These are phyloP conservation scores for Silene uniflora DNA, from an alignment of 148 eudicot genomes.

Conservation along the genomic window DNA sequence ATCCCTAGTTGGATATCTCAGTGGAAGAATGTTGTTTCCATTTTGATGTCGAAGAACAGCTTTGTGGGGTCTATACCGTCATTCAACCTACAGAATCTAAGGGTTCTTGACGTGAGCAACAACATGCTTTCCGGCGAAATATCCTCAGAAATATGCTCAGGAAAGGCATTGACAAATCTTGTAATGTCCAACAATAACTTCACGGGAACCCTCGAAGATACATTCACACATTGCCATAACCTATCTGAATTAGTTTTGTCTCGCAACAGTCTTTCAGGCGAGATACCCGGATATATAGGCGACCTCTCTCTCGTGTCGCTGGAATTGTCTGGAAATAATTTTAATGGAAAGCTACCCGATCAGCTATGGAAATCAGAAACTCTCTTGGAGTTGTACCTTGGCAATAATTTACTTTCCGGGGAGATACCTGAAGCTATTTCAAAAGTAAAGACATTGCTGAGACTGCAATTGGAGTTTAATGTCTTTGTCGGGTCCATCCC, in stretches of 20 bases:
- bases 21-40: conserved; percentile 53
- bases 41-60: conserved; percentile 50
- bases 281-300: conserved; percentile 70
- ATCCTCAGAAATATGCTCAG: conserved; percentile 54
- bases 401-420: conserved; percentile 62
- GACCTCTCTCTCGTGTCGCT: conserved; percentile 55
- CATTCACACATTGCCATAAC: conserved; percentile 49
- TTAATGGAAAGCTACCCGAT: conserved; percentile 64
- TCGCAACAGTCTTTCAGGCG: conserved; percentile 66
- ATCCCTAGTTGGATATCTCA: conserved; percentile 73
- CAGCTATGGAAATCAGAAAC: conserved; percentile 69
- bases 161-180: conserved; percentile 34
- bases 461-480: conserved; percentile 70
- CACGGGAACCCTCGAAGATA: conserved; percentile 55
- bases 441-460: conserved; percentile 46
- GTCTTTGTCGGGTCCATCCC: conserved; percentile 69
- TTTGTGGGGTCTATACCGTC: conserved; percentile 62
- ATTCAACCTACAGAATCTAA: conserved; percentile 49
- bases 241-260: conserved; percentile 58
- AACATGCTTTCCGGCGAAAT: conserved; percentile 78
- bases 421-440: conserved; percentile 43
- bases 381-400: conserved; percentile 60
- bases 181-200: conserved; percentile 61
- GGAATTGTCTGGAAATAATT: conserved; percentile 64
- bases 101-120: conserved; percentile 42